Evolutionary conservation across 306 rosid species (phyloP), one percentile per base, ranked within the genome.

Genomic region (Cercis canadensis): DNA sequence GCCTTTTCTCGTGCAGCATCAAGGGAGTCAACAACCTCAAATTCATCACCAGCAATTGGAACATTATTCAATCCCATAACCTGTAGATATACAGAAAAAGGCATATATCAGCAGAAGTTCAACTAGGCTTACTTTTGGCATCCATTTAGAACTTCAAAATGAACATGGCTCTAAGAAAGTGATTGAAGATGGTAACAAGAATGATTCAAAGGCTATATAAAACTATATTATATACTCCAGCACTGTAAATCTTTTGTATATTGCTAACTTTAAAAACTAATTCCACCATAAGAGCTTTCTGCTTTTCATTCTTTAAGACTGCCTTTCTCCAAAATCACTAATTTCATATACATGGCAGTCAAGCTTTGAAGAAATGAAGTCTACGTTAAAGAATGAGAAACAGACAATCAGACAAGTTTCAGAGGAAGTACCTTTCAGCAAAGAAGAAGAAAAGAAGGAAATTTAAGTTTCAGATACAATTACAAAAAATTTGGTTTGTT

Each of bases 1-100:
- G 99, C 99, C 81, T 24, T 94, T 83, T 91, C 96, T 54, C 99
- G 92, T 10, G 99, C 99, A 80, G 80, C 61, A 75, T 91, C 96
- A 56, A 94, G 92, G 78, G 97, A 89, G 43, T 78, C 80, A 62
- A 94, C 83, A 65, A 91, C 92, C 81, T 94, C 96, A 80, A 94
- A 94, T 74, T 69, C 95, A 83, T 94, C 99, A 31, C 99, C 99
- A 65, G 99, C 97, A 64, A 84, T 57, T 17, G 99, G 92, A 73
- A 94, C 97, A 70, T 83, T 85, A 85, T 89, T 91, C 86, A 94
- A 83, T 65, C 99, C 99, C 73, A 91, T 84, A 68, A 89, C 91
- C 99, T 94, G 69, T 43, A 78, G 15, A 73, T 29, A 65, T 17
- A 65, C 19, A 53, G 29, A 74, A 76, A 70, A 37, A 41, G 52